These are phyloP conservation scores for Pyrus hybrid DNA, from an alignment of 331 rosid genomes.

Conservation along the genomic window DNA sequence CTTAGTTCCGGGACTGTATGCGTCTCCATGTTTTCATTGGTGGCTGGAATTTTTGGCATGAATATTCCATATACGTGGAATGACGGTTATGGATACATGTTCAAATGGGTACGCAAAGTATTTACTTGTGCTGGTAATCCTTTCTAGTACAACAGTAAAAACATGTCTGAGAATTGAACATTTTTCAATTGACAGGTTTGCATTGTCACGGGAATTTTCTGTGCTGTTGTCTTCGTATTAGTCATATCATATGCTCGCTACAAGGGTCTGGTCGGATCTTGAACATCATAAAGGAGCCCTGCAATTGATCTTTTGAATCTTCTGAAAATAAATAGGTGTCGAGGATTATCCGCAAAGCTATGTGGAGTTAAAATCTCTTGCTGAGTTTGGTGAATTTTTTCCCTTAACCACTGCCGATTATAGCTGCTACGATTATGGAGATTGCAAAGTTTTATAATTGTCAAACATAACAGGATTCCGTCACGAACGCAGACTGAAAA, in stretches of 20 bases:
- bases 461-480: neutral
- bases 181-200: constrained; percentile 43
- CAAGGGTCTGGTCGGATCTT: constrained; percentile 76
- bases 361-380: neutral
- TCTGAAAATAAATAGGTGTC: neutral
- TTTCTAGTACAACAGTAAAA: neutral
- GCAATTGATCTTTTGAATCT: constrained; percentile 2
- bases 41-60: constrained; percentile 64
- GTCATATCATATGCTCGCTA: constrained; percentile 48
- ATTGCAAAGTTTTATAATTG: neutral
- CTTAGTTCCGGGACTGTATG: constrained; percentile 59
- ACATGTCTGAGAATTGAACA: neutral
- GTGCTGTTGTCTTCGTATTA: constrained; percentile 28
- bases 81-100: constrained; percentile 30
- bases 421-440: neutral
- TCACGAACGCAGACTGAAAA: neutral
- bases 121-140: neutral
- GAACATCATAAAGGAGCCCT: constrained; percentile 14
- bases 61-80: constrained; percentile 59
- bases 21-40: constrained; percentile 43
- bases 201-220: constrained; percentile 24
- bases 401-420: neutral
- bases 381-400: neutral
- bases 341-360: neutral
- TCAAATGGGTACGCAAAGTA: constrained; percentile 61